Base-by-base conservation (phyloP, 164 flowering plant genomes). In the Berberis vulgaris region DNA sequence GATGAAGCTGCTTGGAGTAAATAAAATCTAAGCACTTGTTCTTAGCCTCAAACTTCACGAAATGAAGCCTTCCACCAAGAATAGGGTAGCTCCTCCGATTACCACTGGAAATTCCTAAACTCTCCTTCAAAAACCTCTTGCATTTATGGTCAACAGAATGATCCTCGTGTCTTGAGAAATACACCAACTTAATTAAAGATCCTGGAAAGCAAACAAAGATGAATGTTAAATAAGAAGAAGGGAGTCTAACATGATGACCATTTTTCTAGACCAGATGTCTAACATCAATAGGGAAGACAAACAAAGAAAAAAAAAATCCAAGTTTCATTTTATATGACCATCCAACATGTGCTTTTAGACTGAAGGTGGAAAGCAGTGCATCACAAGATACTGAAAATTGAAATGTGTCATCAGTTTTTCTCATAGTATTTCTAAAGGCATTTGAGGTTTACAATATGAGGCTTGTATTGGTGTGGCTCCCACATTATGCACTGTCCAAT, bases 51-150 rank as follows among this genome's bases (percentile, higher is more conserved):
- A 94, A 94, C 79, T 94, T 94, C 54, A 94, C 99, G 76, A 94
- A 94, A 82, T 94, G 99, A 52, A 94, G 90, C 61, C 96, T 79
- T 45, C 99, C 99, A 12, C 99, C 99, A 80, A 91, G 97, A 75
- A 91, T 76, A 6, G 97, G 99, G 66, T 82, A 89, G 78, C 84
- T 88, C 76, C 95, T 84, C 67, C 91, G 83, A 54, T 64, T 85
- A 63, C 85, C 88, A 80, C 84, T 89, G 47, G 88, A 65, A 61
- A 89, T 57, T 4, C 91, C 93, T 65, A 84, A 63, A 74, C 81
- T 83, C 67, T 78, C 79, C 78, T 85, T 83, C 45, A 84, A 41
- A 57, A 76, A 80, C 67, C 68, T 82, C 76, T 81, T 89, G 79
- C 88, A 77, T 73, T 83, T 81, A 68, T 94, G 89, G 63, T 80